phyloP scores from a whole-genome alignment of 1,139 yeast genomes.

The Yueomyces sp. region DNA sequence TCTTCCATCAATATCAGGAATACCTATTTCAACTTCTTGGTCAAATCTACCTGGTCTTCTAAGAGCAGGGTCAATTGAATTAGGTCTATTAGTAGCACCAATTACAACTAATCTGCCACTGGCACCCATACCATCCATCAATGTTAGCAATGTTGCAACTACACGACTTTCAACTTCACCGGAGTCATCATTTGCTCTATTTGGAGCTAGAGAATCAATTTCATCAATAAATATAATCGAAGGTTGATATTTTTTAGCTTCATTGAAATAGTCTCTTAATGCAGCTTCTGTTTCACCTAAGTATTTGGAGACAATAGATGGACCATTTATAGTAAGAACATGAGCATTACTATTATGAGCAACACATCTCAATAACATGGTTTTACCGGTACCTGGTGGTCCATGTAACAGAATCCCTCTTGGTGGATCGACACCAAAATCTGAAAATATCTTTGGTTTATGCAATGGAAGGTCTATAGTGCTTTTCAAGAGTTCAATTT shows the following conservation, averaged over 20 bases:
- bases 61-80: constrained; percentile 70
- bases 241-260: constrained; percentile 15
- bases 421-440: constrained; percentile 86
- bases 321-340: constrained; percentile 75
- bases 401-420: constrained; percentile 86
- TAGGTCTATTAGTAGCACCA: constrained; percentile 77
- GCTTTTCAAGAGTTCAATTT: constrained; percentile 47
- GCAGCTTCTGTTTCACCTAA: constrained; percentile 88
- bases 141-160: constrained; percentile 73
- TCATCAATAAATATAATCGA: constrained; percentile 50
- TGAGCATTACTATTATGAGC: constrained; percentile 68
- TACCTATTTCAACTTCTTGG: constrained; percentile 69
- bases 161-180: constrained; percentile 86
- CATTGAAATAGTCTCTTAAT: constrained; percentile 33
- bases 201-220: constrained; percentile 82
- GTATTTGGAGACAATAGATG: constrained; percentile 83
- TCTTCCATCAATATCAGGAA: constrained; percentile 62
- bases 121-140: constrained; percentile 82
- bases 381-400: constrained; percentile 96
- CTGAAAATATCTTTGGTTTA: constrained; percentile 61
- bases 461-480: constrained; percentile 73
- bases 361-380: constrained; percentile 73
- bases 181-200: constrained; percentile 65
- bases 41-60: constrained; percentile 92
- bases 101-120: constrained; percentile 60